Evolutionary conservation across 495 filamentous ascomycete species (phyloP).

Genomic region (Hamigera avellanea): DNA sequence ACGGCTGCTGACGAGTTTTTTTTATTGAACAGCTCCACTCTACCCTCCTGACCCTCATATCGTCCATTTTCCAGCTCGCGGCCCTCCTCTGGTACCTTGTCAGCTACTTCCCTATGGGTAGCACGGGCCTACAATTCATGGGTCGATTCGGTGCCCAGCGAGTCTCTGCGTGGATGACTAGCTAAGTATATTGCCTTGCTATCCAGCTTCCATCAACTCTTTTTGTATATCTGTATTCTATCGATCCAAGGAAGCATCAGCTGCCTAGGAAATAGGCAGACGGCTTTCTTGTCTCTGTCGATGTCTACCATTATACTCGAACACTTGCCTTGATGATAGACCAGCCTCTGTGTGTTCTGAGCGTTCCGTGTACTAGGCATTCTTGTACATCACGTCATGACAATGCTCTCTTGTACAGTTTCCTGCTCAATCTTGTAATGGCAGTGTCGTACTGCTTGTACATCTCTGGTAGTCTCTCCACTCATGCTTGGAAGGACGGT

Average conservation of each 20-base stretch:
- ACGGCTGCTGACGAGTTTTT: constrained; percentile 4
- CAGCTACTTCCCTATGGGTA: constrained; percentile 97
- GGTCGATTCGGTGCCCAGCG: constrained; percentile 73
- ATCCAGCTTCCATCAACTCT: neutral
- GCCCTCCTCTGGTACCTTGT: constrained; percentile 88
- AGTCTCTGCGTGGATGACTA: constrained; percentile 80
- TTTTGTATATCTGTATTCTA: neutral
- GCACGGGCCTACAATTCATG: constrained; percentile 74
- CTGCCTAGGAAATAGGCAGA: too few species aligned
- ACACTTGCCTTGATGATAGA: neutral
- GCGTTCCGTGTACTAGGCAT: neutral
- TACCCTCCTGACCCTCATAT: constrained; percentile 71
- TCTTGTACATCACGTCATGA: neutral
- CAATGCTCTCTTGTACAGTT: too few species aligned
- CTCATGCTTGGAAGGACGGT: too few species aligned
- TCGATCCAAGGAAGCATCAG: too few species aligned
- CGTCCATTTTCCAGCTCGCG: constrained; percentile 70
- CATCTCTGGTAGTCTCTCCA: too few species aligned
- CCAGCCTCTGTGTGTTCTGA: neutral
- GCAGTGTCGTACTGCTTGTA: too few species aligned
- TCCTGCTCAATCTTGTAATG: too few species aligned
- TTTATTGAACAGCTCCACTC: constrained; percentile 51
- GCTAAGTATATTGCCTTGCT: constrained; percentile 35
- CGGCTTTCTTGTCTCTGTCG: too few species aligned
- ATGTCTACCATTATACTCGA: too few species aligned